These are phyloP conservation scores for Diaporthe ampelina DNA, from an alignment of 2,329 filamentous ascomycete species.

Conservation along the genomic window DNA sequence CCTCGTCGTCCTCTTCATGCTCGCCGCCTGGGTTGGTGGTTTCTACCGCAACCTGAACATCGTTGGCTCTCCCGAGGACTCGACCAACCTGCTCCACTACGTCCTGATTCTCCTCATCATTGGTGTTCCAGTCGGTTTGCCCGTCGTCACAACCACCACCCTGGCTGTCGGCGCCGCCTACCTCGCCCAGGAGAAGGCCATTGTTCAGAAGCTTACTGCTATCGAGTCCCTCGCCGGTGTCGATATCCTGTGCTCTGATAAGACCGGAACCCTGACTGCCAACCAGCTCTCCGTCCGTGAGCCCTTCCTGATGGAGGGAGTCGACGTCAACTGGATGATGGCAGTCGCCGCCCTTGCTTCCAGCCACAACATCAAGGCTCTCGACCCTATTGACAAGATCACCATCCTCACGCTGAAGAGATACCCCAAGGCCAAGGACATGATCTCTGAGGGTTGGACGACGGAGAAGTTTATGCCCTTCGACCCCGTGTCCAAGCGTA, in stretches of 20 bases:
- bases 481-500: conserved; percentile 85
- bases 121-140: conserved; percentile 84
- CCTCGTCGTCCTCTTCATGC: conserved; percentile 83
- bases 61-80: conserved; percentile 68
- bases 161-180: conserved; percentile 83
- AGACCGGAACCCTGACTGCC: conserved; percentile 83
- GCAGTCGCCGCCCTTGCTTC: conserved; percentile 82
- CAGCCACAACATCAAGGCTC: conserved; percentile 83
- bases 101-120: conserved; percentile 80
- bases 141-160: conserved; percentile 83
- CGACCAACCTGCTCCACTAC: conserved; percentile 77
- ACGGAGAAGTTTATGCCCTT: conserved; percentile 84
- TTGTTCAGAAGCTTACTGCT: conserved; percentile 84
- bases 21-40: conserved; percentile 81
- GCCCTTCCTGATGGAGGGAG: conserved; percentile 81
- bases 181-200: conserved; percentile 82
- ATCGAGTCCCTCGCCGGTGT: conserved; percentile 84
- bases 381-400: conserved; percentile 85
- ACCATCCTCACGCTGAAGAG: conserved; percentile 82
- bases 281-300: conserved; percentile 84
- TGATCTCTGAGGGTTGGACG: conserved; percentile 80
- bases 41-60: conserved; percentile 81
- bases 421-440: conserved; percentile 83
- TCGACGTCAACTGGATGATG: conserved; percentile 89
- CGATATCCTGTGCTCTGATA: conserved; percentile 85